Evolutionary conservation across 805 yeast genomes (phyloP), one percentile per base, ranked within the genome.

Genomic region (Ogataea henricii): DNA sequence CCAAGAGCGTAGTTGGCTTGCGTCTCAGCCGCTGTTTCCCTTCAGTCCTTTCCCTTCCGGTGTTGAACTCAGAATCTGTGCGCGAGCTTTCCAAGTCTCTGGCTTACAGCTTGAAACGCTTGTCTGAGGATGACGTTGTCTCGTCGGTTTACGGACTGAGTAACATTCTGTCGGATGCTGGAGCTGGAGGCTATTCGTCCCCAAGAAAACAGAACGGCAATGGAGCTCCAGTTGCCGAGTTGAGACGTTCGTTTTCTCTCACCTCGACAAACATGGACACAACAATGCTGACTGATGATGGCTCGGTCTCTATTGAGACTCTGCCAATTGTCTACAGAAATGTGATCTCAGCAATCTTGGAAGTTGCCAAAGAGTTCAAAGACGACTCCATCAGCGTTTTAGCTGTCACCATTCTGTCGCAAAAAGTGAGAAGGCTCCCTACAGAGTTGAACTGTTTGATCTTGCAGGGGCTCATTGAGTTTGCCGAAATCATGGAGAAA

Each of bases 91-190:
- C 94, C 0, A 65, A 68, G 45, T 69, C 79, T 30, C 78, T 90
- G 32, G 86, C 91, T 0, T 64, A 77, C 41, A 89, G 91, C 3
- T 71, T 88, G 55, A 79, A 77, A 47, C 78, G 81, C 7, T 71
- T 87, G 45, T 80, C 90, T 16, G 92, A 89, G 60, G 97, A 90
- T 61, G 81, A 88, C 1, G 83, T 87, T 18, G 87, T 90, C 7
- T 84, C 96, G 6, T 79, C 92, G 1, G 82, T 94, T 43, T 94
- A 94, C 67, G 83, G 95, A 0, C 73, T 92, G 53, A 81, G 87
- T 16, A 94, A 94, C 62, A 65, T 87, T 49, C 68, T 92, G 26
- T 43, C 78, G 74, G 45, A 83, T 77, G 39, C 54, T 3, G 32
- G 32, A 7, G 45, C 48, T 4, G 36, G 44, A 12, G 26, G 25